These are phyloP conservation scores for Emmonsiellopsis sp. DNA, from an alignment of 2,329 filamentous ascomycete species.

Conservation along the genomic window DNA sequence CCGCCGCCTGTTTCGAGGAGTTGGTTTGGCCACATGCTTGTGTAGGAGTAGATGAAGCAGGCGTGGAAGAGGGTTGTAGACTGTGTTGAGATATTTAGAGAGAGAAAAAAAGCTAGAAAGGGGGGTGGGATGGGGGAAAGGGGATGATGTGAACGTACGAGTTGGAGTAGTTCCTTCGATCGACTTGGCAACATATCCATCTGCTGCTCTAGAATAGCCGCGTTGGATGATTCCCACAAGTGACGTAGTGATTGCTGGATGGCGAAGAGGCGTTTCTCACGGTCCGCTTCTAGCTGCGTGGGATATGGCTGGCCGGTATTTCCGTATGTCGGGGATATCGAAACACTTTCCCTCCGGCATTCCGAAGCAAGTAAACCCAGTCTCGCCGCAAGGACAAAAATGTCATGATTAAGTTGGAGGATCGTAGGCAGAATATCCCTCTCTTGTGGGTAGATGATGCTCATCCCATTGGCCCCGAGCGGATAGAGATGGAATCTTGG, in stretches of 20 bases:
- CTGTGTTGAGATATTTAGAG: conserved; percentile 15
- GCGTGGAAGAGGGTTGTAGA: conserved; percentile 40
- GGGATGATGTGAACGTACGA: conserved; percentile 23
- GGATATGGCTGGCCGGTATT: background rate
- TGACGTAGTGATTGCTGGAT: conserved; percentile 28
- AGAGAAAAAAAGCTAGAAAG: background rate
- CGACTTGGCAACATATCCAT: conserved; percentile 27
- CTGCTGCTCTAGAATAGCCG: conserved; percentile 26
- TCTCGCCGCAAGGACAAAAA: conserved; percentile 35
- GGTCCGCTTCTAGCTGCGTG: conserved; percentile 15
- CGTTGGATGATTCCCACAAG: conserved; percentile 30
- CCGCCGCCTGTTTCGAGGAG: conserved; percentile 28
- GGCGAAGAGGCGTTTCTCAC: conserved; percentile 25
- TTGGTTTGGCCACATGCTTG: conserved; percentile 44
- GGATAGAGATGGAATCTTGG: conserved; percentile 29
- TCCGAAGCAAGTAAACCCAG: conserved; percentile 35
- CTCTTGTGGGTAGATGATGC: conserved; percentile 28
- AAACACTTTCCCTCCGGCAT: conserved; percentile 27
- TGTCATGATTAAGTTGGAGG: conserved; percentile 37
- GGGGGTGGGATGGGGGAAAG: background rate
- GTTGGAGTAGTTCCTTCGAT: conserved; percentile 32
- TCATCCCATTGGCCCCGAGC: conserved; percentile 21
- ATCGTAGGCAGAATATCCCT: conserved; percentile 29
- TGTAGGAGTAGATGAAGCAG: conserved; percentile 44
- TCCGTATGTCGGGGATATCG: background rate